Conservation (phyloP, 768 basidiomycete genomes). For the Steccherinum ochraceum region DNA sequence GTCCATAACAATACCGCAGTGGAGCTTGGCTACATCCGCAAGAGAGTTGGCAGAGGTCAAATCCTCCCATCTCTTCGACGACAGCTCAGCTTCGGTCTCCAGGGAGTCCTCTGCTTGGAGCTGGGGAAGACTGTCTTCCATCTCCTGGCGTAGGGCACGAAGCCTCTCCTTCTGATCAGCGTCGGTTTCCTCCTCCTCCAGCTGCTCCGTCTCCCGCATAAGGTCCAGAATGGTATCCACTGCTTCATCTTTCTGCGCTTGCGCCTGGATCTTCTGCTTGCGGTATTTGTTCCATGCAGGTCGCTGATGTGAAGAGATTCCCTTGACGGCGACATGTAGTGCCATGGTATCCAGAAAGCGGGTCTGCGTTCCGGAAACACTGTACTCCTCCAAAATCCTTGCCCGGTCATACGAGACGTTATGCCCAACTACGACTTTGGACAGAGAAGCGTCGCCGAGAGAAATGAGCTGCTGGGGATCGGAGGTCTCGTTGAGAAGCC, state of each 20-base stretch:
- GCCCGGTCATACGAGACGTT: slow-evolving; percentile 93
- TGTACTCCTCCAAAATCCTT: slow-evolving; percentile 80
- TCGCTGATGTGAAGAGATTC: slow-evolving; percentile 91
- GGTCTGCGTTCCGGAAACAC: slow-evolving; percentile 53
- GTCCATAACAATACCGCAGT: slow-evolving; percentile 76
- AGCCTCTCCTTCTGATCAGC: slow-evolving; percentile 30
- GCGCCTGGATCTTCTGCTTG: slow-evolving; percentile 55
- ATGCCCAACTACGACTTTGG: slow-evolving; percentile 82
- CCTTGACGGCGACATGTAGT: slow-evolving; percentile 87
- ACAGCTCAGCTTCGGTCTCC: slow-evolving; percentile 36
- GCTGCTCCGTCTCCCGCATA: slow-evolving; percentile 34
- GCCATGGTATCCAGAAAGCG: slow-evolving; percentile 95
- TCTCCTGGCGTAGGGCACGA: slow-evolving; percentile 27
- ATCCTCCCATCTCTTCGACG: slow-evolving; percentile 80
- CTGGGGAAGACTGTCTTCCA: slow-evolving; percentile 35
- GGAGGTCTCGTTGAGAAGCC: slow-evolving; percentile 65
- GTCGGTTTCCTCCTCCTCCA: slow-evolving; percentile 35
- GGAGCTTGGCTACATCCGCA: slow-evolving; percentile 84
- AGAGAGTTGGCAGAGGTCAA: slow-evolving; percentile 89
- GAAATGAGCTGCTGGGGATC: slow-evolving; percentile 66
- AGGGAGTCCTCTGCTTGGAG: slow-evolving; percentile 33
- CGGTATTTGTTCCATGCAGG: slow-evolving; percentile 87
- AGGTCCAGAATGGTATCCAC: slow-evolving; percentile 54
- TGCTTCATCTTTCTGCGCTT: slow-evolving; percentile 55
- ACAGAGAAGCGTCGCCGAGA: slow-evolving; percentile 44